Evolutionary conservation across 192 early-diverging fungal species (phyloP), one percentile per base, ranked within the genome.

Genomic region (Coemansia reversa): DNA sequence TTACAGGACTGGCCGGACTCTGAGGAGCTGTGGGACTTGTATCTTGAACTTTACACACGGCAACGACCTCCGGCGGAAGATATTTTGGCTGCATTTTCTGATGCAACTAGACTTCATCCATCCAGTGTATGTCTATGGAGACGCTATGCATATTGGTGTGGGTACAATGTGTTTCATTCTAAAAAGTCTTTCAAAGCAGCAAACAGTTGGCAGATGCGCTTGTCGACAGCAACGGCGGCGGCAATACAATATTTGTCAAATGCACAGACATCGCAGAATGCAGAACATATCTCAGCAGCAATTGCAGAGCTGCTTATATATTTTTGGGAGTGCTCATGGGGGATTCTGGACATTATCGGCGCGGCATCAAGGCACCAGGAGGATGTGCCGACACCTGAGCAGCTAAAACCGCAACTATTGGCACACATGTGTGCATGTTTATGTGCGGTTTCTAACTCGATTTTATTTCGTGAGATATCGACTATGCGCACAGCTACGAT

Each of bases 11-110:
- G 60, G 9, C 75, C 75, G 7, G 47, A 55, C 5, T 71, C 75
- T 9, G 75, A 76, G 50, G 50, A 61, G 28, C 75, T 76, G 33
- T 76, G 75, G 75, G 75, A 76, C 35, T 24, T 76, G 14, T 76
- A 71, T 30, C 42, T 76, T 23, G 75, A 76, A 62, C 69, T 76
- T 39, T 76, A 71, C 49, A 33, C 63, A 18, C 65, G 69, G 27
- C 75, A 76, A 24, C n/a, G 32, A 2, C 58, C 58, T 5, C 24
- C 55, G 1, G 54, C 65, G 0, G 33, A 63, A 19, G 75, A 76
- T 39, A 45, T 61, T 42, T 50, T 71, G 24, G 59, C 75, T 1
- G 65, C 69, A 12, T 76, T 76, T 49, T 55, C 61, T 11, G 75
- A 76, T 39, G 75, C 75, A 16, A 76, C 65, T 28, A 67, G 67